Conservation (phyloP, 176 grass and related monocot genomes). For the Melocanna baccifera region DNA sequence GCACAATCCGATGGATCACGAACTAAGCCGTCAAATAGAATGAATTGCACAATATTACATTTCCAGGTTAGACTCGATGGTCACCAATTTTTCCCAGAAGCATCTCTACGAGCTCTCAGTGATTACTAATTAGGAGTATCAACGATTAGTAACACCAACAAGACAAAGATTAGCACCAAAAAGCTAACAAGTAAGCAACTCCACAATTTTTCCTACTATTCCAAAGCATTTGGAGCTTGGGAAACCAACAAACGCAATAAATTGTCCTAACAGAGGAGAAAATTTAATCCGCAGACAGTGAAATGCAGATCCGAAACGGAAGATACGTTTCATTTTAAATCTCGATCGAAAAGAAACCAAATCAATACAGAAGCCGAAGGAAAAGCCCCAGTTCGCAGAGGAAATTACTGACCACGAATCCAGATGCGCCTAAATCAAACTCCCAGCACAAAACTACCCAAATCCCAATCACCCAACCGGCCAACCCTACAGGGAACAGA, state of each 20-base stretch:
- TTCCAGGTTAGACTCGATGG: background rate
- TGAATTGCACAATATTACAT: background rate
- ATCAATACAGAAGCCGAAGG: background rate
- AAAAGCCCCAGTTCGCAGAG: background rate
- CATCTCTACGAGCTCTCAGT: background rate
- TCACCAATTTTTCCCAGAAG: background rate
- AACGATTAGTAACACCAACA: background rate
- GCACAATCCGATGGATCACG: background rate
- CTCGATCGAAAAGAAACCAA: background rate
- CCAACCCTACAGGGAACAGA: background rate
- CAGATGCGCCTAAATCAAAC: background rate
- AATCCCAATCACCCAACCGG: background rate
- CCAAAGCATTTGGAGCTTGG: conserved; percentile 16
- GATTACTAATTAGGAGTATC: background rate
- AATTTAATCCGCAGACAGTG: background rate
- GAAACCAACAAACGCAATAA: conserved; percentile 8
- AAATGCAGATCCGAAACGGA: conserved; percentile 13
- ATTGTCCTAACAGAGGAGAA: background rate
- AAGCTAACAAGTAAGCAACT: conserved; percentile 2
- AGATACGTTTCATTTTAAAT: background rate
- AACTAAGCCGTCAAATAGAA: background rate
- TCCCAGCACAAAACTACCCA: background rate
- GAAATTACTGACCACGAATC: background rate
- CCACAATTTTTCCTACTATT: background rate
- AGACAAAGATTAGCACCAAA: background rate